Conservation (phyloP, 352 stramenopile genomes). For the Globisporangium heterothallicum region DNA sequence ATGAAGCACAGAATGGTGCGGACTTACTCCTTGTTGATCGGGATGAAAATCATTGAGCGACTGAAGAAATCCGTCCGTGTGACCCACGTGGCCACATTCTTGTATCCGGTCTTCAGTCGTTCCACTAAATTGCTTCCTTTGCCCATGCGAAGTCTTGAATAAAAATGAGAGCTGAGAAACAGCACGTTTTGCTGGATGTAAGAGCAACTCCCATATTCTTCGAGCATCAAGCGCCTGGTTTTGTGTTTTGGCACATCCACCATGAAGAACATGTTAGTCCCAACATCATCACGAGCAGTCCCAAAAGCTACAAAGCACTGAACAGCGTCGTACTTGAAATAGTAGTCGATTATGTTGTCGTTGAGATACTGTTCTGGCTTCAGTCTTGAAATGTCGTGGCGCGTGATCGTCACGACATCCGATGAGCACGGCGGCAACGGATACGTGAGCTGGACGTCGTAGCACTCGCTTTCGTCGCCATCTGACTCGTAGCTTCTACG, state of each 20-base stretch:
- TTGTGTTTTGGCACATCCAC: background rate
- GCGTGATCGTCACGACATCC: conserved; percentile 75
- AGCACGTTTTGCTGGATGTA: conserved; percentile 64
- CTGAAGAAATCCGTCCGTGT: conserved; percentile 59
- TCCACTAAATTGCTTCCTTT: conserved; percentile 24
- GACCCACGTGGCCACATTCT: conserved; percentile 76
- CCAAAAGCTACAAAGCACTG: background rate
- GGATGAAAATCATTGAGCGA: conserved; percentile 77
- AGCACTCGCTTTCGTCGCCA: conserved; percentile 24
- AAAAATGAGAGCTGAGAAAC: conserved; percentile 81
- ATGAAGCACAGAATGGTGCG: background rate
- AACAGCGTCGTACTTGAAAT: conserved; percentile 74
- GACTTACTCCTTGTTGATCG: conserved; percentile 82
- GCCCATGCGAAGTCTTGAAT: conserved; percentile 46
- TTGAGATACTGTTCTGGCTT: conserved; percentile 84
- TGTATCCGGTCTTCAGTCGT: conserved; percentile 57
- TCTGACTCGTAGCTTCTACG: conserved; percentile 21
- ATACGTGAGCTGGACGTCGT: conserved; percentile 51
- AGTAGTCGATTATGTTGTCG: conserved; percentile 91
- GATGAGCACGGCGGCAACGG: conserved; percentile 61
- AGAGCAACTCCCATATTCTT: conserved; percentile 33
- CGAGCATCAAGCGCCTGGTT: conserved; percentile 48
- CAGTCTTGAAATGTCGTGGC: conserved; percentile 47
- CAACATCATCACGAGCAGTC: background rate
- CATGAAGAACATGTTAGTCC: background rate